A percentile compares a stretch with the other conserved stretches of the same genome.
These are phyloP conservation scores for Oryza nivara DNA, from an alignment of 176 grass and related monocot genomes.

Conservation along the genomic window DNA sequence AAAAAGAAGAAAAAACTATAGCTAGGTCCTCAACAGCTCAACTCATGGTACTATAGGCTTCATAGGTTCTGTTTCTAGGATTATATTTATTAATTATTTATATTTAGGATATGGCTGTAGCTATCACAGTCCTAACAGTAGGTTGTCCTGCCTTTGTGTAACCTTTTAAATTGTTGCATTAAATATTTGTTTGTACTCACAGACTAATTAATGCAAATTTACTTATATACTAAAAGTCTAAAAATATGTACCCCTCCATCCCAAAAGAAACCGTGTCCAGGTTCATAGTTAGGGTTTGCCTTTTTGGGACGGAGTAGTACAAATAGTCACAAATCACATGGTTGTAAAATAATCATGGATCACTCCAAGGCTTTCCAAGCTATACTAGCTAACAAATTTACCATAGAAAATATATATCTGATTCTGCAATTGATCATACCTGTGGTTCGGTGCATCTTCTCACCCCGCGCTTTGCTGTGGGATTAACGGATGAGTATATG, in stretches of 20 bases:
- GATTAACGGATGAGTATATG: too few species aligned
- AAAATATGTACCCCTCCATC: too few species aligned
- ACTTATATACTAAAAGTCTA: not conserved
- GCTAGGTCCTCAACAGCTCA: not conserved
- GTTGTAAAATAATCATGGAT: not conserved
- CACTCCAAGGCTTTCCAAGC: not conserved
- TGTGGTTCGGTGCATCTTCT: too few species aligned
- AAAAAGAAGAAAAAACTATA: not conserved
- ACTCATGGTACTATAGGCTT: not conserved
- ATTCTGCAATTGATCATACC: not conserved
- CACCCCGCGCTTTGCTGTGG: too few species aligned
- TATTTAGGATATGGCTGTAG: conserved; percentile 1
- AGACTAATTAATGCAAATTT: not conserved
- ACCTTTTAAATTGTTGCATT: not conserved
- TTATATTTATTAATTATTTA: conserved; percentile 3
- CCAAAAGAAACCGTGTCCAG: too few species aligned
- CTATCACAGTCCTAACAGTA: not conserved
- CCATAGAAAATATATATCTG: not conserved
- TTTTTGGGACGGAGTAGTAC: too few species aligned
- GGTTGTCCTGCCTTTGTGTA: not conserved
- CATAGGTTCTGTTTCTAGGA: not conserved
- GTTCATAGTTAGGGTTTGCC: too few species aligned
- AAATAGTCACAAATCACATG: not conserved
- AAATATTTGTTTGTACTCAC: not conserved
- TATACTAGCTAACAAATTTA: not conserved